Percentiles rank a stretch among this genome's conserved stretches.
These are phyloP conservation scores for Agrocybe pediades DNA, from an alignment of 768 basidiomycete species.

Conservation along the genomic window DNA sequence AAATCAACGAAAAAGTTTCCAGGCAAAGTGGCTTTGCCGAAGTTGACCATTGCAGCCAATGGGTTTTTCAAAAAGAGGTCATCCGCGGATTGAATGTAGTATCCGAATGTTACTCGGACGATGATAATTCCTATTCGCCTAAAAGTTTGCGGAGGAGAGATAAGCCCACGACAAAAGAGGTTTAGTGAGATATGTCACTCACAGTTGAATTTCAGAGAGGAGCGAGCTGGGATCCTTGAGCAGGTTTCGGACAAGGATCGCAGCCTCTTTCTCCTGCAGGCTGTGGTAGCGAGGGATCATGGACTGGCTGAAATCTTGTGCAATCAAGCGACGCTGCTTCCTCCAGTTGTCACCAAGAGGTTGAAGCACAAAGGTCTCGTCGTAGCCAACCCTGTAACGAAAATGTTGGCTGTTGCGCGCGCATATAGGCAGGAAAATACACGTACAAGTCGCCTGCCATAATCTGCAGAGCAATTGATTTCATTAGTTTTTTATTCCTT, in stretches of 20 bases:
- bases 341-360: slow-evolving; percentile 37
- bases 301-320: slow-evolving; percentile 4
- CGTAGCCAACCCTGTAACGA: slow-evolving; percentile 30
- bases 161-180: not conserved
- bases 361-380: slow-evolving; percentile 37
- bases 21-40: slow-evolving; percentile 43
- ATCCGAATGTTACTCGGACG: slow-evolving; percentile 51
- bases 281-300: not conserved
- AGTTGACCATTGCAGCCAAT: slow-evolving; percentile 45
- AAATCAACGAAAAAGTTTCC: slow-evolving; percentile 36
- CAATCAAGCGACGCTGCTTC: slow-evolving; percentile 27
- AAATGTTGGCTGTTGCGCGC: not conserved
- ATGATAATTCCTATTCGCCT: slow-evolving; percentile 52
- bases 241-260: slow-evolving; percentile 5
- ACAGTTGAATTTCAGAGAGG: slow-evolving; percentile 26
- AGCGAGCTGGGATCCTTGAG: slow-evolving; percentile 19
- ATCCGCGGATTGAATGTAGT: slow-evolving; percentile 41
- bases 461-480: slow-evolving; percentile 54
- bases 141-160: not conserved
- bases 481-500: not conserved
- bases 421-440: not conserved
- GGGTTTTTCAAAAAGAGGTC: slow-evolving; percentile 50
- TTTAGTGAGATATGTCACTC: not conserved
- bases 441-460: slow-evolving; percentile 28
- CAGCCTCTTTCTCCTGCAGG: slow-evolving; percentile 11